phyloP scores from a whole-genome alignment of 495 filamentous ascomycete species.

The Hyaloscypha hepaticicola region DNA sequence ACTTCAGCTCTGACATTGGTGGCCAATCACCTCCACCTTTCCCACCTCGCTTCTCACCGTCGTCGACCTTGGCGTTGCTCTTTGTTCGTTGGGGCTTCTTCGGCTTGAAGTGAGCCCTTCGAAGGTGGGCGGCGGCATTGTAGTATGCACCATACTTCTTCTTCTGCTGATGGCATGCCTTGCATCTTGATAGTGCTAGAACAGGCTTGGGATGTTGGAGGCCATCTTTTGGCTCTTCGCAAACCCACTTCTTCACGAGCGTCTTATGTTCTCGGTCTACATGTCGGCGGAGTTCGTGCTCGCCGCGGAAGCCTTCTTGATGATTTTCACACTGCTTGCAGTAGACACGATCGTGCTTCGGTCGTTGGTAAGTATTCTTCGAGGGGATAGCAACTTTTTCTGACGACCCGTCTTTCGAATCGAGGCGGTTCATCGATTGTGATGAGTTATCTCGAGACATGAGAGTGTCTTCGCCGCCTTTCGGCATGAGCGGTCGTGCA shows the following conservation, averaged over 20 bases:
- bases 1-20: constrained; percentile 74
- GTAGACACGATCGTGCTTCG: constrained; percentile 70
- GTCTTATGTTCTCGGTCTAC: constrained; percentile 73
- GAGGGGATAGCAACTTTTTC: constrained; percentile 64
- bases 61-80: constrained; percentile 27
- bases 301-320: constrained; percentile 86
- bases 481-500: constrained; percentile 30
- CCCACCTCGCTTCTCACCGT: constrained; percentile 65
- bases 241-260: constrained; percentile 79
- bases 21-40: constrained; percentile 84
- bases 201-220: constrained; percentile 47
- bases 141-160: constrained; percentile 93
- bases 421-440: constrained; percentile 54
- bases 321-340: constrained; percentile 74
- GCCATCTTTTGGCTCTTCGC: constrained; percentile 56
- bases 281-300: constrained; percentile 90
- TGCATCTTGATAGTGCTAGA: constrained; percentile 77
- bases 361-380: constrained; percentile 72
- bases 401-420: constrained; percentile 57
- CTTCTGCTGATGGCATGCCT: constrained; percentile 65
- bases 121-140: constrained; percentile 90
- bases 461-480: constrained; percentile 32
- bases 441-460: constrained; percentile 34
- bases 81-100: constrained; percentile 41
- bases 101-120: constrained; percentile 78